Conservation (phyloP, 176 grass and related monocot species). For the Pontederia crassipes region DNA sequence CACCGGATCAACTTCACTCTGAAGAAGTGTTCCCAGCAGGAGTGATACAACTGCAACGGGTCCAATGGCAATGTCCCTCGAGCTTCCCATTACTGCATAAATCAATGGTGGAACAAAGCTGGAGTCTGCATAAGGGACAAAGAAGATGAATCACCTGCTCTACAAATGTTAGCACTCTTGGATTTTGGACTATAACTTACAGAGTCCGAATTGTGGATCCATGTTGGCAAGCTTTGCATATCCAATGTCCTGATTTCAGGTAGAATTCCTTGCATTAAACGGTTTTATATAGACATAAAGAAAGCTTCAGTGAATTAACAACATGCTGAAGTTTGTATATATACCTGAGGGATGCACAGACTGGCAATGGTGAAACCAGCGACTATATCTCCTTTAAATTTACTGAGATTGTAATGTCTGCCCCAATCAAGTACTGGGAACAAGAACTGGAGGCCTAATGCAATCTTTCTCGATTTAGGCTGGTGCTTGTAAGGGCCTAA, state of each 20-base stretch:
- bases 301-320: background rate
- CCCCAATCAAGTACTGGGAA: constrained; percentile 81
- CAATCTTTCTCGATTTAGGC: constrained; percentile 34
- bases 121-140: constrained; percentile 51
- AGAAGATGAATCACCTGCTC: background rate
- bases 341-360: constrained; percentile 96
- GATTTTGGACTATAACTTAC: constrained; percentile 34
- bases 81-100: constrained; percentile 95
- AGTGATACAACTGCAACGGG: constrained; percentile 91
- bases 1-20: constrained; percentile 49
- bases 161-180: background rate
- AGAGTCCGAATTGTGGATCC: constrained; percentile 80
- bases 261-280: constrained; percentile 8
- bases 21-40: constrained; percentile 76
- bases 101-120: constrained; percentile 84
- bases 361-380: constrained; percentile 91
- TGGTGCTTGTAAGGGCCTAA: constrained; percentile 57
- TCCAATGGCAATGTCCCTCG: constrained; percentile 90
- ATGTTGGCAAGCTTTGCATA: constrained; percentile 88
- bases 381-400: constrained; percentile 83
- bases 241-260: constrained; percentile 63
- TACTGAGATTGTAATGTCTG: constrained; percentile 50
- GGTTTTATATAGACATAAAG: constrained; percentile 7
- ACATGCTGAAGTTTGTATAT: background rate
- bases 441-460: constrained; percentile 49